Base-by-base conservation (phyloP, 768 basidiomycete species). In the Leccinum longicurvipes region DNA sequence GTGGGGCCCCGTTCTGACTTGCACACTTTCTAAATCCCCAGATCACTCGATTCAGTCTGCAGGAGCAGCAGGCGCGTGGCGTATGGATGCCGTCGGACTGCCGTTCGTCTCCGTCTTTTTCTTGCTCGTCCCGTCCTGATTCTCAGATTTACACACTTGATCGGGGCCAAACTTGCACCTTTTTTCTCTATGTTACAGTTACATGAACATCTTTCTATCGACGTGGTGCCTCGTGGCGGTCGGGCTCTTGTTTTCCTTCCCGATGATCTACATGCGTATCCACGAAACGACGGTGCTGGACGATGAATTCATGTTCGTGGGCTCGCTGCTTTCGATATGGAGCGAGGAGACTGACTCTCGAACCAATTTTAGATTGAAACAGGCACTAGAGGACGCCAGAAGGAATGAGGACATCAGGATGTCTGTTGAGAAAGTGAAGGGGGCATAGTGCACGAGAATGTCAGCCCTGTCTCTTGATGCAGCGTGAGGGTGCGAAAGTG, bases 21-120 rank as follows among this genome's bases (percentile, higher is more conserved):
- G 15, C 10, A 9, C 19, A 14, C 19, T 41, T 1, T 15, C 2
- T 24, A 28, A 28, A 29, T 12, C 44, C 21, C 19, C 55, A 79
- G 86, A 87, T 59, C 87, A 91, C 63, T 87, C 86, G 4, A 76
- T 91, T 41, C 88, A 91, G 63, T 86, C 85, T 15, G 86, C 86
- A 2, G 89, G 85, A 49, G 87, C 82, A 27, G 88, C 85, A 3
- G 86, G 83, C 23, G 71, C 80, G 11, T 91, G 87, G 87, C 77
- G 84, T 48, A 82, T 80, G 25, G 89, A 91, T 69, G 87, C 78
- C 2, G 72, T 82, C n/a, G 75, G 75, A 54, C 63, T 78, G 21
- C 86, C 87, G 84, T 89, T 61, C 67, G 85, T 75, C n/a, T 24
- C 47, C 25, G 1, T 9, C 25, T 24, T 29, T 6, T 36, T 17